Evolutionary conservation across 768 basidiomycete genomes (phyloP), one percentile per base, ranked within the genome.

Genomic region (Galerina sulciceps): DNA sequence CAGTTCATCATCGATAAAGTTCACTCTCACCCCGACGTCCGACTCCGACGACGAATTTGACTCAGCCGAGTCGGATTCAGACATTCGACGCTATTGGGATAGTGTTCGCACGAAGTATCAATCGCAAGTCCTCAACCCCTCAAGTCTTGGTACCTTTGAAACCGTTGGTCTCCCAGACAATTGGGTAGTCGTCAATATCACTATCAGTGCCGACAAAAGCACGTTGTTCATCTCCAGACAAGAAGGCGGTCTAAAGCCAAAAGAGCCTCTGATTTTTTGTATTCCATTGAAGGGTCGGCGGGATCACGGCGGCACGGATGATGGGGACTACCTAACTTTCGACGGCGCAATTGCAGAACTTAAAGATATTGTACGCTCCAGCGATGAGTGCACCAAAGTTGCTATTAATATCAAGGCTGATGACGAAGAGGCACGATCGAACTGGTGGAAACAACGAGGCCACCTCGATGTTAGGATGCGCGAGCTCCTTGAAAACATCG

Each of bases 171-270:
- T 98, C 1, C 95, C 96, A 0, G 54, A 67, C 2, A 83, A 88
- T 58, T 99, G 96, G 96, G 89, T 87, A 4, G 81, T 94, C 18
- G 76, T 97, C 57, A 91, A 89, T 60, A 86, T 99, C 64, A 90
- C 82, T 67, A 80, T 98, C 55, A 89, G 93, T 0, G 85, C 90
- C 1, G 94, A 97, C 66, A 87, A 86, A 61, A 88, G 84, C 61
- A 90, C 91, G 6, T 80, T 99, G 69, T 89, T 98, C 61, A 74
- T 97, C 44, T 87, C 91, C 3, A 87, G 96, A 14, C 89, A 94
- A 65, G 83, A 89, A 20, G 79, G 83, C 1, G 79, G 78, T 0
- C 71, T 73, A 14, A 73, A 71, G 2, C 57, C 74, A 8, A 63
- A 58, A 22, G 64, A 81, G 4, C 91, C 94, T 0, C 76, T 98